Conservation (phyloP, 257 asterid genomes). For the Capsicum baccatum region DNA sequence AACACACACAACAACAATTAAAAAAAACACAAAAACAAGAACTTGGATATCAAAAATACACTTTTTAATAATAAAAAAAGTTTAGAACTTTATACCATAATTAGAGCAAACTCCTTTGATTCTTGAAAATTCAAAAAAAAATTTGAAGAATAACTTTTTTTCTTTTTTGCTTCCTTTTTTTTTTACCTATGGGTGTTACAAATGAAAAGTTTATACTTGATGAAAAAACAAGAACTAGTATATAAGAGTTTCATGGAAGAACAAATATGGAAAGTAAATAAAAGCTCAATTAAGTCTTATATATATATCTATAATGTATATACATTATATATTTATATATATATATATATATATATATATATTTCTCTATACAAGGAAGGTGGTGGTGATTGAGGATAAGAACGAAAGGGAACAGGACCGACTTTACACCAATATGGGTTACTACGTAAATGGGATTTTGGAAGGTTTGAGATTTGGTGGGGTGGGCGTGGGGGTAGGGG, state of each 20-base stretch:
- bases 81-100: no score
- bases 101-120: no score
- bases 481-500: no score
- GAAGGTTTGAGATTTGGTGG: conserved; percentile 24
- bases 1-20: no score
- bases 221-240: conserved; percentile 28
- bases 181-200: conserved; percentile 42
- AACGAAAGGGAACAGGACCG: conserved; percentile 30
- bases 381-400: conserved; percentile 26
- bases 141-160: no score
- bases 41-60: no score
- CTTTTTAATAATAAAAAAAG: no score
- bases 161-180: no score
- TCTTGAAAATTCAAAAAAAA: no score
- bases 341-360: neutral
- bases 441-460: conserved; percentile 28
- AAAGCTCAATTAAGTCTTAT: neutral
- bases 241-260: conserved; percentile 31
- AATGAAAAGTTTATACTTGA: conserved; percentile 40
- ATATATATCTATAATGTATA: neutral
- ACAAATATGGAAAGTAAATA: conserved; percentile 35
- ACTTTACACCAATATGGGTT: conserved; percentile 27
- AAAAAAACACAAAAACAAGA: neutral
- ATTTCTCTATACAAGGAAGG: conserved; percentile 36
- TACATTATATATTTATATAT: no score